Evolutionary conservation across 345 rosid species (phyloP), one percentile per base, ranked within the genome.

Genomic region (Ceriops tagal): DNA sequence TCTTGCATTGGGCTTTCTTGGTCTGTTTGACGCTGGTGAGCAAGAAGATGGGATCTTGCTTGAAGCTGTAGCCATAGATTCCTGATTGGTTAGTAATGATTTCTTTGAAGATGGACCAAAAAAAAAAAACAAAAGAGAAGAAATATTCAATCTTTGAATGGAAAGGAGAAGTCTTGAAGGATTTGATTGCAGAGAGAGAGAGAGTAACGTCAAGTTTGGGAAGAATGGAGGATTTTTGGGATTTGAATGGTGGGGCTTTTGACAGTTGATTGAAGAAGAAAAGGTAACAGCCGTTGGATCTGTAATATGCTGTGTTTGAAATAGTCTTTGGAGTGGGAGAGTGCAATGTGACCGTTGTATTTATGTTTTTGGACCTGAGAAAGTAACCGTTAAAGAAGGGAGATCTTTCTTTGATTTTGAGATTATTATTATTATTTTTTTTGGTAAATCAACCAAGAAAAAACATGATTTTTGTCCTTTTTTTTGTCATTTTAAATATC

Each of bases 1-100:
- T 75, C 93, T 85, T 26, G 87, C 77, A 61, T 10, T 70, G 55
- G 86, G 81, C 70, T 75, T 85, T 53, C 73, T 67, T 64, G 80
- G 77, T 69, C 66, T 61, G 16, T 81, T 72, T 3, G 65, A 43
- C 20, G 66, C 49, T 20, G 80, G 73, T 21, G 83, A 74, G 57
- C 73, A 72, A 53, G 74, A 62, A 60, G 77, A 37, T 11, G 5
- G 34, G 61, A 61, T 60, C 71, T 73, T 73, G 67, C 71, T 61
- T 67, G 68, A 9, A 63, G 75, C 18, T 19, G 72, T 26, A 31
- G 72, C 64, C 72, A 67, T 73, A 61, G 56, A 34, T 26, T 53
- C 31, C n/a, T 47, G 24, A 6, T 34, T 43, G 65, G 55, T 21
- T 57, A 20, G 26, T 10, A n/a, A 8, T 46, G 16, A 4, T 64